A percentile compares a stretch with the other conserved stretches of the same genome.
Evolutionary conservation across 148 eudicot species (phyloP).

Genomic region (Silene uniflora): DNA sequence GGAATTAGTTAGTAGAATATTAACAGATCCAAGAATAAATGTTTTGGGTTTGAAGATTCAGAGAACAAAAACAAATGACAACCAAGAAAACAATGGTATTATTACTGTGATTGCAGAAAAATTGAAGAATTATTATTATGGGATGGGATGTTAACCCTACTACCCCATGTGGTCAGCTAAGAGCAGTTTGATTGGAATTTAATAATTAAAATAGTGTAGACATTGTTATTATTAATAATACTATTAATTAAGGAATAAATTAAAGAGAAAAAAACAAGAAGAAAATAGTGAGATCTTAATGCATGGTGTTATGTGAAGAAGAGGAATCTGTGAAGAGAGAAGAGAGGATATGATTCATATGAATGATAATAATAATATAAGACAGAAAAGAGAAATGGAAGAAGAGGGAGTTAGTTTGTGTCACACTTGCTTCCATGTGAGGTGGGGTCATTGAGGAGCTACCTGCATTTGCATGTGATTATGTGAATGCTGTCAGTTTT

Average conservation of each 20-base stretch:
- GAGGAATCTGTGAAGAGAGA: slow-evolving; percentile 15
- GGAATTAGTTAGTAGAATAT: too few relatives aligned
- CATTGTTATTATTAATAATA: too few relatives aligned
- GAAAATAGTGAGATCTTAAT: slow-evolving; percentile 19
- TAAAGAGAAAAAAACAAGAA: background rate
- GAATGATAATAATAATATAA: background rate
- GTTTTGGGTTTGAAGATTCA: slow-evolving; percentile 22
- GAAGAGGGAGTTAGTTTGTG: background rate
- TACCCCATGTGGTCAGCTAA: slow-evolving; percentile 32
- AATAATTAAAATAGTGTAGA: too few relatives aligned
- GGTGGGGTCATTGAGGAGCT: slow-evolving; percentile 30
- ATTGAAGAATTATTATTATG: too few relatives aligned
- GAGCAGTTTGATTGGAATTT: slow-evolving; percentile 26
- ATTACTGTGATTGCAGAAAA: slow-evolving; percentile 16
- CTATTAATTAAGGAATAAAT: background rate
- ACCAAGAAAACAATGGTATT: slow-evolving; percentile 16
- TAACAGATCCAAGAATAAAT: slow-evolving; percentile 48
- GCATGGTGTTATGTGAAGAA: slow-evolving; percentile 26
- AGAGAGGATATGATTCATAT: slow-evolving; percentile 19
- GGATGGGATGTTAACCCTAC: slow-evolving; percentile 19
- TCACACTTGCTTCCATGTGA: slow-evolving; percentile 49
- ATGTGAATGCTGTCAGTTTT: slow-evolving; percentile 58
- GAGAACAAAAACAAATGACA: slow-evolving; percentile 34
- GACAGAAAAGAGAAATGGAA: background rate
- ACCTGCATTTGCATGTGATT: slow-evolving; percentile 58